These are phyloP conservation scores for Tripterygium wilfordii DNA, from an alignment of 177 flowering plant genomes.

Conservation along the genomic window DNA sequence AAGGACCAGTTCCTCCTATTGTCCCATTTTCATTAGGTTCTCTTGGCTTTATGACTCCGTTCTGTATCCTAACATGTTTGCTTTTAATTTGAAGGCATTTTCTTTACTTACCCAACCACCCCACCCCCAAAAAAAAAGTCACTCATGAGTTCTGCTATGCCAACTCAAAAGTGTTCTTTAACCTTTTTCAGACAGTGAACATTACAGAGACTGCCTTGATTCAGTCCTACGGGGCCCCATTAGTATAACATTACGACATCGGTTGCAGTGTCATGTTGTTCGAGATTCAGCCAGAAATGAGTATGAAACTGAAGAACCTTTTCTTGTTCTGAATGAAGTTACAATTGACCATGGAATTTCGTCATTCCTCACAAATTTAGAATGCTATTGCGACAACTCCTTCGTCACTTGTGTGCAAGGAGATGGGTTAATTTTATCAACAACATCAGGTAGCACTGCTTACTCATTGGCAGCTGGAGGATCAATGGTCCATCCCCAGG, in stretches of 20 bases:
- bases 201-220: constrained; percentile 65
- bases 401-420: constrained; percentile 96
- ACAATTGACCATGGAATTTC: constrained; percentile 98
- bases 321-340: constrained; percentile 92
- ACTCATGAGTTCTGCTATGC: too few species aligned
- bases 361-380: constrained; percentile 85
- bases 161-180: constrained; percentile 33
- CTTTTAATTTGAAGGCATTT: neutral
- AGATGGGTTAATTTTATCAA: constrained; percentile 89
- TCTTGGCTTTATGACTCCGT: constrained; percentile 97
- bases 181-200: constrained; percentile 81
- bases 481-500: constrained; percentile 99
- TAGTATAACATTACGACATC: constrained; percentile 87
- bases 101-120: too few species aligned
- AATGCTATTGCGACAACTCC: constrained; percentile 88
- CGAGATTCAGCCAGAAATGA: constrained; percentile 78
- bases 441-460: constrained; percentile 98
- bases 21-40: constrained; percentile 97
- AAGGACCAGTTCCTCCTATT: constrained; percentile 96
- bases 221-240: constrained; percentile 80
- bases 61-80: constrained; percentile 74
- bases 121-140: too few species aligned
- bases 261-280: constrained; percentile 80
- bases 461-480: constrained; percentile 99
- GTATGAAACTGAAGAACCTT: constrained; percentile 70